Base-by-base conservation (phyloP, 805 yeast genomes). In the Nakazawaea molendinolei region DNA sequence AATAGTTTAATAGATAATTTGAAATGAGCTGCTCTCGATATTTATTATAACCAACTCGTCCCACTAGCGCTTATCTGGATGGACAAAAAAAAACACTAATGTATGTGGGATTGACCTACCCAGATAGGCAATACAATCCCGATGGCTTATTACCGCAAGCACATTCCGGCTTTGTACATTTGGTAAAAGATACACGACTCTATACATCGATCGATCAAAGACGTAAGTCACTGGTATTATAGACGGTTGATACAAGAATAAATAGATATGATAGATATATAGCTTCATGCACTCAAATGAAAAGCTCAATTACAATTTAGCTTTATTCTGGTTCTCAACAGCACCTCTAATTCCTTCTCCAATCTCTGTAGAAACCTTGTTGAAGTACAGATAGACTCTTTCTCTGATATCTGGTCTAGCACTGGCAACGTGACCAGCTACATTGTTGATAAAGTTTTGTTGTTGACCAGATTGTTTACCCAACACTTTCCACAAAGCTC, bases 401-500 rank as follows among this genome's bases (percentile, higher is more conserved):
- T 85, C 86, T 67, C 83, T 95, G 47, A 87, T 76, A 34, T 69
- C 71, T 33, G 83, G 78, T 46, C 74, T 71, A 22, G 97, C 96
- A 46, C 57, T 72, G 13, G 57, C 46, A 13, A 69, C 82, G 57
- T 89, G 96, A 26, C 65, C 79, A 15, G 95, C 80, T 44, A 90
- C 70, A 59, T 90, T 90, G 60, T 81, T 85, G 33, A 89, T 84
- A 54, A 90, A 69, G 49, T 86, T 75, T 51, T 69, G 74, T 65
- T 86, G 96, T 61, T 86, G 95, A 49, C 87, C 86, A 12, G 83
- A 76, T 51, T 79, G 76, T 55, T 63, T 79, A 36, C 82, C 82
- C 55, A 85, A 70, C 23, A 85, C 92, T 40, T 81, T 68, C 77
- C 86, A 90, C 51, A 89, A 71, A 23, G 58, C 77, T 43, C 79